These are phyloP conservation scores for Mortierella sp. DNA, from an alignment of 371 early-diverging fungal genomes.

Conservation along the genomic window DNA sequence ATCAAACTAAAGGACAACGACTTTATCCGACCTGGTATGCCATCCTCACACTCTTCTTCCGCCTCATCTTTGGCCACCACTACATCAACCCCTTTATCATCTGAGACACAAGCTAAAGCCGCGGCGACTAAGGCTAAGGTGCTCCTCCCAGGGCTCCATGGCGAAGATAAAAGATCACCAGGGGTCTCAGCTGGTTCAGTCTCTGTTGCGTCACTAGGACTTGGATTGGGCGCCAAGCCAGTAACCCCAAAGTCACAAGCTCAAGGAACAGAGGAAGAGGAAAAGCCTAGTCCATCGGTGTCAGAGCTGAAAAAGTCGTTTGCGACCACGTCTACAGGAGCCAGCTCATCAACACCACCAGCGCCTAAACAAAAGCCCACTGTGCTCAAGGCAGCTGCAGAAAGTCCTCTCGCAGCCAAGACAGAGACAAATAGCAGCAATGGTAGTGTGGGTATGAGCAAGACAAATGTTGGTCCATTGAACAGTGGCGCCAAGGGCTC, in stretches of 20 bases:
- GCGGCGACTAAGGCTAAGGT: slow-evolving; percentile 30
- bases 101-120: not conserved
- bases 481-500: too few species aligned
- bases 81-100: not conserved
- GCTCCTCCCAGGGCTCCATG: slow-evolving; percentile 23
- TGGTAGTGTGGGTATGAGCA: too few species aligned
- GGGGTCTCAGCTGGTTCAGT: not conserved
- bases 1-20: not conserved
- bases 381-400: too few species aligned
- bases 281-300: slow-evolving; percentile 12
- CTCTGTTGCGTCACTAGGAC: slow-evolving; percentile 28
- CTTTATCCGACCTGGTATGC: slow-evolving; percentile 7
- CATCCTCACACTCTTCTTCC: not conserved
- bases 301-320: slow-evolving; percentile 31
- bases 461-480: too few species aligned
- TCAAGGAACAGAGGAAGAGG: not conserved
- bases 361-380: too few species aligned
- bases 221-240: slow-evolving; percentile 5
- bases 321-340: not conserved
- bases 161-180: not conserved
- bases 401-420: too few species aligned
- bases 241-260: not conserved
- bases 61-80: slow-evolving; percentile 1
- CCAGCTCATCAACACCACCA: too few species aligned
- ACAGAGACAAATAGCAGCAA: too few species aligned